Conservation (phyloP, 2,329 filamentous ascomycete species). For the Neopestalotiopsis clavispora region DNA sequence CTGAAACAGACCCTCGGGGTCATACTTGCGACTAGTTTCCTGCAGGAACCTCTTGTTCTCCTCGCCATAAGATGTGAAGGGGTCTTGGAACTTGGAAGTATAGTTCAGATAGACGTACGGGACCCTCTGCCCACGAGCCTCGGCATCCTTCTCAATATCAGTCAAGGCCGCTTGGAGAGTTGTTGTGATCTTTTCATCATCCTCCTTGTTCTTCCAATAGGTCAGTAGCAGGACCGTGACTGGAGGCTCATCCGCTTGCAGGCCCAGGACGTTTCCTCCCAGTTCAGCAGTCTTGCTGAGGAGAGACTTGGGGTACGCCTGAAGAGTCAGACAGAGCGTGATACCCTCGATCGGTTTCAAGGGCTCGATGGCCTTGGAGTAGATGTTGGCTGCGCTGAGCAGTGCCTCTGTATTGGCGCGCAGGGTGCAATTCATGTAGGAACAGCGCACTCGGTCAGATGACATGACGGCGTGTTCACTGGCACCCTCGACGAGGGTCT, state of each 20-base stretch:
- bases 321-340: background rate
- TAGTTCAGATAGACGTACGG: conserved; percentile 27
- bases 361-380: background rate
- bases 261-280: background rate
- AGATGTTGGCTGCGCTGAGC: background rate
- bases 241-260: background rate
- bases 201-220: background rate
- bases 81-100: conserved; percentile 24
- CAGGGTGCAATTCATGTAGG: background rate
- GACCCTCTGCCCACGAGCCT: background rate
- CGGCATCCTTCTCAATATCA: background rate
- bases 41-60: conserved; percentile 23
- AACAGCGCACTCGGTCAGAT: background rate
- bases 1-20: conserved; percentile 33
- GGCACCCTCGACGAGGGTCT: background rate
- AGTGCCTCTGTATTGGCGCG: background rate
- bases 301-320: background rate
- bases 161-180: background rate
- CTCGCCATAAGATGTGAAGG: conserved; percentile 24
- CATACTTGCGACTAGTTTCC: conserved; percentile 28
- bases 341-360: background rate
- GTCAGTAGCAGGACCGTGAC: background rate
- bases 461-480: conserved; percentile 3
- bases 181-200: background rate
- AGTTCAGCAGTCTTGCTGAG: background rate